Conservation (phyloP, 2,329 filamentous ascomycete species). For the Xylaria hypoxylon region DNA sequence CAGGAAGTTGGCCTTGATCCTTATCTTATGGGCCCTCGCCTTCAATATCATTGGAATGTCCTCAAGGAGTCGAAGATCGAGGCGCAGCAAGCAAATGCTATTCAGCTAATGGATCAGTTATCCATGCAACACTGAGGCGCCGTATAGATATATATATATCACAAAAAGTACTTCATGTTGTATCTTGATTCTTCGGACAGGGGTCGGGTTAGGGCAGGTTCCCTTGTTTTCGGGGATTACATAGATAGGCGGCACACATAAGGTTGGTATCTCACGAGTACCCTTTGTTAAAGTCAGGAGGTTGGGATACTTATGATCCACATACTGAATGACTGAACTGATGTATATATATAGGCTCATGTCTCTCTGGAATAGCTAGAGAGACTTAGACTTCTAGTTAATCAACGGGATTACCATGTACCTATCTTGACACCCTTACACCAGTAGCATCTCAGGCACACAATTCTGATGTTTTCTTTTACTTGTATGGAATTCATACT, state of each 20-base stretch:
- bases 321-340: too few relatives aligned
- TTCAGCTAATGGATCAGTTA: conserved; percentile 45
- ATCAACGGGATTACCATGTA: too few relatives aligned
- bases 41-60: conserved; percentile 41
- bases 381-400: too few relatives aligned
- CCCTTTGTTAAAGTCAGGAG: too few relatives aligned
- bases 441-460: neutral
- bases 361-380: too few relatives aligned
- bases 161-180: neutral
- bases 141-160: neutral
- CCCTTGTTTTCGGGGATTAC: neutral
- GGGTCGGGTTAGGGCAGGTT: neutral
- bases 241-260: neutral
- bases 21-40: conserved; percentile 33
- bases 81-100: conserved; percentile 37
- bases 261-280: conserved; percentile 3
- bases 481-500: neutral
- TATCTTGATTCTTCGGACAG: conserved; percentile 1
- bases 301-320: too few relatives aligned
- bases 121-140: conserved; percentile 7
- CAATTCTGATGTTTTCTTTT: neutral
- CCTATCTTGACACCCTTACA: too few relatives aligned
- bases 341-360: too few relatives aligned
- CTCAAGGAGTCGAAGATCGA: conserved; percentile 40
- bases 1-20: conserved; percentile 42